Percentiles rank a stretch among this genome's conserved stretches.
phyloP scores from a whole-genome alignment of 2,329 filamentous ascomycete genomes.

The Hypoxylon sp. region DNA sequence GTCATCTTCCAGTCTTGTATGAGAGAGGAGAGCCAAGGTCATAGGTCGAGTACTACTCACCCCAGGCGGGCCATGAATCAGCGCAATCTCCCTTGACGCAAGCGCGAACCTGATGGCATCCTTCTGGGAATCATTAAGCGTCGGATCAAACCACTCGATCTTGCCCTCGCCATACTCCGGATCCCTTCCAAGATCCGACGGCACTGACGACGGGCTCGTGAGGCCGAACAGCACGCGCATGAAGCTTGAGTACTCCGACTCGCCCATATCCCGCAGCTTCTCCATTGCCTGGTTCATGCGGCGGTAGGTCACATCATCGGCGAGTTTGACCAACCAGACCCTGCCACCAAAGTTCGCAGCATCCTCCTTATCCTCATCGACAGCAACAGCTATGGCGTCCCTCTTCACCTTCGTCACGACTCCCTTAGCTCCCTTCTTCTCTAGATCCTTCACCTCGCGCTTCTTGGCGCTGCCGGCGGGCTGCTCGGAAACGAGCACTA shows the following conservation, averaged over 20 bases:
- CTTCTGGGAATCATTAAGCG: slow-evolving; percentile 76
- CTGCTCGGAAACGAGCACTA: slow-evolving; percentile 82
- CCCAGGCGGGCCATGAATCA: slow-evolving; percentile 95
- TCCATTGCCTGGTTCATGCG: slow-evolving; percentile 76
- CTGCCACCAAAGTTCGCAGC: slow-evolving; percentile 61
- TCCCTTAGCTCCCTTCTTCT: slow-evolving; percentile 76
- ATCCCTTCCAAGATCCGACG: slow-evolving; percentile 59
- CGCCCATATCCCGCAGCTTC: slow-evolving; percentile 69
- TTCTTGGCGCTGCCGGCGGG: slow-evolving; percentile 80
- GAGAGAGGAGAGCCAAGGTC: neutral
- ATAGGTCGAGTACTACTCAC: slow-evolving; percentile 59
- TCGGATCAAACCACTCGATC: slow-evolving; percentile 73
- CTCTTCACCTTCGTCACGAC: slow-evolving; percentile 77
- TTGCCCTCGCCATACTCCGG: slow-evolving; percentile 60
- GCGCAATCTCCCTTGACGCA: slow-evolving; percentile 82
- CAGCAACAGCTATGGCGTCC: slow-evolving; percentile 73
- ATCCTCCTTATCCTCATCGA: slow-evolving; percentile 74
- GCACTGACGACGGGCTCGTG: slow-evolving; percentile 65
- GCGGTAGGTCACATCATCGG: slow-evolving; percentile 77
- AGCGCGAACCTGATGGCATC: slow-evolving; percentile 85
- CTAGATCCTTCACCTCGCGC: slow-evolving; percentile 78
- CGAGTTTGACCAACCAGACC: slow-evolving; percentile 77
- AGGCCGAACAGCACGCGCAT: slow-evolving; percentile 75
- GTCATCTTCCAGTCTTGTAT: neutral
- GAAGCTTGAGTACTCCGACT: slow-evolving; percentile 71